Conservation (phyloP, 768 basidiomycete species). For the Rhodotorula graminis region DNA sequence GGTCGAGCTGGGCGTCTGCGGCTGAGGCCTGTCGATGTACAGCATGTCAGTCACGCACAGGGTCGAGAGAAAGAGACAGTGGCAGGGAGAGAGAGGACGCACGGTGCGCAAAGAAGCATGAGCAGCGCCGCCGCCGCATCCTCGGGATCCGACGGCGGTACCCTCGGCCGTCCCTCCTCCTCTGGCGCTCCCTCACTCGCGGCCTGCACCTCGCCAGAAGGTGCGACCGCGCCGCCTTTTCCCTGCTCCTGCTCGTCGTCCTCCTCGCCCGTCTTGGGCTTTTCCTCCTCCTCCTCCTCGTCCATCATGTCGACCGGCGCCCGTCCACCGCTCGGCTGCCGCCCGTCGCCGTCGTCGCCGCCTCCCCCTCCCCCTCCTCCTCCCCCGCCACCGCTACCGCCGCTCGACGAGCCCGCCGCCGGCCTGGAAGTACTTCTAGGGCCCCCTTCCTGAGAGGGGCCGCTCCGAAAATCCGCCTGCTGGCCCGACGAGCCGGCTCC, state of each 20-base stretch:
- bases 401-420: background rate
- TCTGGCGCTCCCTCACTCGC: background rate
- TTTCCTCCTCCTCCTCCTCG: background rate
- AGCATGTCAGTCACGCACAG: too few species aligned
- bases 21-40: background rate
- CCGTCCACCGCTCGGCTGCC: background rate
- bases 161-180: background rate
- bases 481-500: too few species aligned
- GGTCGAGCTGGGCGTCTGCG: background rate
- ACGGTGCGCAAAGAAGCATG: conserved; percentile 3
- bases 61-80: too few species aligned
- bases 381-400: background rate
- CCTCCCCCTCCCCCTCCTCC: conserved; percentile 9
- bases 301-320: conserved; percentile 18
- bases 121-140: conserved; percentile 11
- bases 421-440: background rate
- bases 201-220: background rate
- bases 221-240: background rate
- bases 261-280: conserved; percentile 3
- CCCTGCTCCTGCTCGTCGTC: background rate
- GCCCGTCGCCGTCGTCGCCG: background rate
- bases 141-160: background rate
- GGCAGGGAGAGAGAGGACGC: too few species aligned
- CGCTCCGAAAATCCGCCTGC: conserved; percentile 24
- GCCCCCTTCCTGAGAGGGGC: conserved; percentile 18